Base-by-base conservation (phyloP, 176 grass and related monocot species). In the Aegilops umbellulata region DNA sequence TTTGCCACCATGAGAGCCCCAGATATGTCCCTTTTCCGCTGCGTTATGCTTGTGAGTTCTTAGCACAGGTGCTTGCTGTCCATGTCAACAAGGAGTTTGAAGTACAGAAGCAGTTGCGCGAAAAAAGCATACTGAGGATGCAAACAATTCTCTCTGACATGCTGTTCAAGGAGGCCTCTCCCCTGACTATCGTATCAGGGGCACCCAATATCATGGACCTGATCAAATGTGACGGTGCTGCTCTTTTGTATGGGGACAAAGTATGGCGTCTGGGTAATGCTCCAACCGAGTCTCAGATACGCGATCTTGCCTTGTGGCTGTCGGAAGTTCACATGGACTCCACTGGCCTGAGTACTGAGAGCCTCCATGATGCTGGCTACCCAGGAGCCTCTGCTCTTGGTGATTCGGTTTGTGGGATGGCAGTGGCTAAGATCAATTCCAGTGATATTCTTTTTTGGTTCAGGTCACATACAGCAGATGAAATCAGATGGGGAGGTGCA, bases 181-280 rank as follows among this genome's bases (percentile, higher is more conserved):
- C 96, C 32, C 26, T 94, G 24, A 93, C 88, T 78, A 98, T 98
- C 22, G 68, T 98, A 68, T 90, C 87, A 22, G 89, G 93, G 31
- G 89, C 35, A 76, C 96, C 96, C 10, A 98, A 94, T 85, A 94
- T 98, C 83, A 98, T 95, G 96, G 96, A 98, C 76, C 92, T 98
- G 46, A 90, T 94, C 19, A 95, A 73, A 27, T 94, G 93, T 77
- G 90, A 95, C 51, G 91, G 96, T 44, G 96, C 96, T 51, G 93
- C 93, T 60, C 91, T 98, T 75, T 73, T 98, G 44, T 88, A 98
- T 74, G 91, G 86, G 31, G 90, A 63, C 47, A 94, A 94, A 82
- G 58, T 98, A 19, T 98, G 93, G 91, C 86, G 90, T 5, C 88
- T 98, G 17, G 62, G 85, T 9, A 64, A 83, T 22, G 81, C 90